Conservation (phyloP, 768 basidiomycete species). For the Cystoderma amianthinum region DNA sequence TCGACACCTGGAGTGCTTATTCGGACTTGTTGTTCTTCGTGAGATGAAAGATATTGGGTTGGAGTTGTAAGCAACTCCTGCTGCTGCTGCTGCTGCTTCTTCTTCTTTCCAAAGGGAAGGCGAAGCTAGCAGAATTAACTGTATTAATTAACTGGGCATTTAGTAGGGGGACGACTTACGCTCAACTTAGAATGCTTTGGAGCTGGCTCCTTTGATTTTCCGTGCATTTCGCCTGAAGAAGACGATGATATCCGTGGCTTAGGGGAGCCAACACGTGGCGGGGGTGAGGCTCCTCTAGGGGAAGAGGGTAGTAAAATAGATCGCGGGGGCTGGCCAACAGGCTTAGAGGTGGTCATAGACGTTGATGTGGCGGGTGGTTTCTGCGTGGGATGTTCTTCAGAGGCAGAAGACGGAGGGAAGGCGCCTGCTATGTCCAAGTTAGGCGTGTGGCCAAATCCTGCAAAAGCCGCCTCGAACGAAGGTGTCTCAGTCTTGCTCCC, state of each 20-base stretch:
- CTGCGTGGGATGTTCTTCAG: constrained; percentile 9
- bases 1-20: constrained; percentile 46
- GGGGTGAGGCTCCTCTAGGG: constrained; percentile 35
- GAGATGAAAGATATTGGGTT: constrained; percentile 31
- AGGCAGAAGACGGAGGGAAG: constrained; percentile 20
- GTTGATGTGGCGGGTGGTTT: constrained; percentile 22
- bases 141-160: constrained; percentile 2
- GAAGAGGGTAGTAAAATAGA: constrained; percentile 15
- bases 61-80: constrained; percentile 35
- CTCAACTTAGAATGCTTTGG: constrained; percentile 69
- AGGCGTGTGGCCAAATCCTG: constrained; percentile 33
- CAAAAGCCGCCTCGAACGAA: constrained; percentile 50
- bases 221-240: constrained; percentile 51
- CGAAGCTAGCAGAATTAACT: constrained; percentile 44
- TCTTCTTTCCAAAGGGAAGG: constrained; percentile 72
- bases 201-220: constrained; percentile 50
- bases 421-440: constrained; percentile 32
- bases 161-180: constrained; percentile 35
- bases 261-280: constrained; percentile 48
- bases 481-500: constrained; percentile 3
- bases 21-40: constrained; percentile 36
- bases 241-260: constrained; percentile 54
- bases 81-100: constrained; percentile 54
- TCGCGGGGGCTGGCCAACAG: constrained; percentile 29
- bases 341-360: constrained; percentile 28